These are phyloP conservation scores for Blastobotrys proliferans DNA, from an alignment of 1,139 yeast species.

Conservation along the genomic window DNA sequence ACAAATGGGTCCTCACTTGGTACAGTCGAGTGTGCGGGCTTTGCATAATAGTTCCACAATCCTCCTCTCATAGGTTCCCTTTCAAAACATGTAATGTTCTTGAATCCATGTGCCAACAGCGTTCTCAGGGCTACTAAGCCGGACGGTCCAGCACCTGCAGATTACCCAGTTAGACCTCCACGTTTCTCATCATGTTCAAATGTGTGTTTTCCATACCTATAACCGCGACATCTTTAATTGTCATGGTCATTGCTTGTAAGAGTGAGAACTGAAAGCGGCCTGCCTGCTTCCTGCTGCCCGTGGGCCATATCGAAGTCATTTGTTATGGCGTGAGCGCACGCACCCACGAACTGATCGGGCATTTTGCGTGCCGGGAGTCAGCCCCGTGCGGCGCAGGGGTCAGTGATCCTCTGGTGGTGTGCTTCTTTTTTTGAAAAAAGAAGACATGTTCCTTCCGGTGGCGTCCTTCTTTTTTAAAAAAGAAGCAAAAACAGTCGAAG, in stretches of 20 bases:
- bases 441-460: too few species aligned
- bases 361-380: too few species aligned
- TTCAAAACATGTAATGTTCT: constrained; percentile 47
- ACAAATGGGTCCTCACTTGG: constrained; percentile 26
- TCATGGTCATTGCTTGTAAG: not conserved
- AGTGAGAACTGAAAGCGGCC: not conserved
- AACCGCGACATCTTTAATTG: constrained; percentile 7
- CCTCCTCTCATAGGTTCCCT: constrained; percentile 49
- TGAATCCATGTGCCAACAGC: constrained; percentile 41
- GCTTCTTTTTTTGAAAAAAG: too few species aligned
- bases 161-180: not conserved
- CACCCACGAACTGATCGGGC: too few species aligned
- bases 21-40: constrained; percentile 17
- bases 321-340: too few species aligned
- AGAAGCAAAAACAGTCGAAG: too few species aligned
- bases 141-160: constrained; percentile 57
- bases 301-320: too few species aligned
- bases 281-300: too few species aligned
- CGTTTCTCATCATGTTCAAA: too few species aligned
- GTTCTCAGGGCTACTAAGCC: constrained; percentile 60
- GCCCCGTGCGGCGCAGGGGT: too few species aligned
- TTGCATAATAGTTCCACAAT: constrained; percentile 41
- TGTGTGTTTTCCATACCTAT: constrained; percentile 3
- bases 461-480: too few species aligned
- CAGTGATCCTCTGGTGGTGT: too few species aligned